A percentile compares a stretch with the other conserved stretches of the same genome.
Evolutionary conservation across 1,139 yeast genomes (phyloP).

Genomic region (Geotrichum australiense): DNA sequence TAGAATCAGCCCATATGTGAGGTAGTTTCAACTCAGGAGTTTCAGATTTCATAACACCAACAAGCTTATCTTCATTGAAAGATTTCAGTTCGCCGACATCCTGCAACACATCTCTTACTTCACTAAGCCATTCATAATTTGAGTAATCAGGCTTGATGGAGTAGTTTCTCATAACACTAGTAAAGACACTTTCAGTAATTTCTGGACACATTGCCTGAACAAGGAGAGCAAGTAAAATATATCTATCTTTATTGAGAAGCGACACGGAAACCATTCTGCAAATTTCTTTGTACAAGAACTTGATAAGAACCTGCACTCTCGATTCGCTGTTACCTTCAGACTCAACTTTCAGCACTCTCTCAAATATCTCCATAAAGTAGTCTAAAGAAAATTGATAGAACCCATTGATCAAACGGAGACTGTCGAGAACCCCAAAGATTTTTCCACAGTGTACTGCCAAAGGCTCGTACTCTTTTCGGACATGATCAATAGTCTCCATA

Average conservation of each 20-base stretch:
- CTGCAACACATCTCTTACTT: conserved; percentile 14
- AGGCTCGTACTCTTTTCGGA: conserved; percentile 43
- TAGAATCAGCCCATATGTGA: conserved; percentile 16
- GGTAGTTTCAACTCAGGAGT: conserved; percentile 13
- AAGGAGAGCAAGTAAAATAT: conserved; percentile 42
- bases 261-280: conserved; percentile 46
- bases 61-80: conserved; percentile 78
- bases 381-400: conserved; percentile 57
- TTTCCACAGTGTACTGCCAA: conserved; percentile 51
- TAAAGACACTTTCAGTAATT: conserved; percentile 15
- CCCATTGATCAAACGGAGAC: conserved; percentile 39
- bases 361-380: conserved; percentile 41
- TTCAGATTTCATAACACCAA: conserved; percentile 58
- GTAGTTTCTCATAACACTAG: conserved; percentile 15
- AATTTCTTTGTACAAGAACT: conserved; percentile 41
- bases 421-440: conserved; percentile 43
- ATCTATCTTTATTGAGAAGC: conserved; percentile 44
- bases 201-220: conserved; percentile 24
- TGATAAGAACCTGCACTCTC: conserved; percentile 32
- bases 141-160: conserved; percentile 6
- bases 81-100: conserved; percentile 14
- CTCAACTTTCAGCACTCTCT: conserved; percentile 33
- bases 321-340: conserved; percentile 16
- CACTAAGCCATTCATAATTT: conserved; percentile 15
- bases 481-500: conserved; percentile 46